Evolutionary conservation across 495 filamentous ascomycete species (phyloP), one percentile per base, ranked within the genome.

Genomic region (Hypomontagnella submonticulosa): DNA sequence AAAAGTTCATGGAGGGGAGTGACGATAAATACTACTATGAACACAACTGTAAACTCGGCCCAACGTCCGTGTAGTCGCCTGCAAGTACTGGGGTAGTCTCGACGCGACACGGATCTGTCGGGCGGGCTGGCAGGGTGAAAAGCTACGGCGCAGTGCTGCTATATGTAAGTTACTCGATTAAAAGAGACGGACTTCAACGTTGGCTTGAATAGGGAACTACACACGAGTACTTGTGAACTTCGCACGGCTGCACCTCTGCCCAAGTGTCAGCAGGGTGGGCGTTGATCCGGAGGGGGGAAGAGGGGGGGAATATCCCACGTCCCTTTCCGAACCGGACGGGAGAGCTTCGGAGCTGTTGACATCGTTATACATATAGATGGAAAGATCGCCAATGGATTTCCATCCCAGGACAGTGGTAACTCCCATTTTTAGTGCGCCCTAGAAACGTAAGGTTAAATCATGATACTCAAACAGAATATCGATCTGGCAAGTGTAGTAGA

Each of bases 161-260:
- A 38, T 53, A 54, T 62, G 58, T 60, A 51, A 12, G 48, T 37
- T 11, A 36, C 27, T 64, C 34, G 43, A 58, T 63, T 30, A 15
- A 51, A 61, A 40, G 20, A 53, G 15, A 44, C 61, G 57, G 9
- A 57, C 61, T 23, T 65, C 15, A 16, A 66, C 2, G 51, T 13
- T 32, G 62, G 51, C 61, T 23, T 52, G 62, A 54, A 65, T 54
- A 66, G 52, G 61, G 61, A 64, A 62, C 47, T 66, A 61, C 62
- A 61, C 48, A 70, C 51, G 51, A 66, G 44, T 70, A 70, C 67
- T 59, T 66, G 9, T 61, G 56, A 52, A 33, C 56, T 40, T 70
- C 43, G 43, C 57, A 66, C 60, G 67, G 53, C 61, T 70, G 67
- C 67, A 70, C 56, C 53, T 66, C 67, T 70, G 67, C 67, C 67